Evolutionary conservation across 108 stramenopile species (phyloP), one percentile per base, ranked within the genome.

Genomic region (Chaetoceros muelleri): DNA sequence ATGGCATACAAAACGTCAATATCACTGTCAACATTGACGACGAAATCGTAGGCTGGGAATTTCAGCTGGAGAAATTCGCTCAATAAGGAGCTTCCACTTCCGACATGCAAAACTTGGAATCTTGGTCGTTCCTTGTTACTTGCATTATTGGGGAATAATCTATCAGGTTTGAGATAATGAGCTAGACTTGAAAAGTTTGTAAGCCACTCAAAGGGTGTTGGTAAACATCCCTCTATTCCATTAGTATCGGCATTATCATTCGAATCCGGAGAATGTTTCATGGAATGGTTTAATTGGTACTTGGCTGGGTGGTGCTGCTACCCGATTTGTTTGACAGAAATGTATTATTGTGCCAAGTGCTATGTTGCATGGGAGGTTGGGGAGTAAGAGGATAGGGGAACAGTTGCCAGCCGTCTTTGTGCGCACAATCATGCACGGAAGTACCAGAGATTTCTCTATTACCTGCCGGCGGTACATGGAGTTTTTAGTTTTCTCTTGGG

Each of bases 181-280:
- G 27, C 24, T 49, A 81, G 44, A 27, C 72, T 77, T 1, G 46
- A 53, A 2, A 75, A 57, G 49, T 55, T 68, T 29, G 80, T 81
- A 44, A 81, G 51, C 75, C 75, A 81, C 60, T 76, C 75, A 48
- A 76, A 76, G 3, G 75, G 75, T 21, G 0, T 24, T 49, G 57
- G 79, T 80, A 83, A 83, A 83, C 79, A 71, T 68, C 50, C 70
- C 75, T 7, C 48, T 80, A 75, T 71, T 80, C 78, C 82, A 80
- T 78, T 83, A 80, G 78, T 76, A 80, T 79, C 78, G 62, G 75
- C 76, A 87, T 87, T 93, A 87, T 93, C 85, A 89, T 89, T 78
- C 91, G 84, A 87, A 84, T 87, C 72, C 87, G 82, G 91, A 75
- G 87, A 85, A n/a, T n/a, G n/a, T n/a, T n/a, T n/a, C n/a, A n/a